phyloP scores from a whole-genome alignment of 2,329 filamentous ascomycete genomes.

The Plenodomus tracheiphilus region DNA sequence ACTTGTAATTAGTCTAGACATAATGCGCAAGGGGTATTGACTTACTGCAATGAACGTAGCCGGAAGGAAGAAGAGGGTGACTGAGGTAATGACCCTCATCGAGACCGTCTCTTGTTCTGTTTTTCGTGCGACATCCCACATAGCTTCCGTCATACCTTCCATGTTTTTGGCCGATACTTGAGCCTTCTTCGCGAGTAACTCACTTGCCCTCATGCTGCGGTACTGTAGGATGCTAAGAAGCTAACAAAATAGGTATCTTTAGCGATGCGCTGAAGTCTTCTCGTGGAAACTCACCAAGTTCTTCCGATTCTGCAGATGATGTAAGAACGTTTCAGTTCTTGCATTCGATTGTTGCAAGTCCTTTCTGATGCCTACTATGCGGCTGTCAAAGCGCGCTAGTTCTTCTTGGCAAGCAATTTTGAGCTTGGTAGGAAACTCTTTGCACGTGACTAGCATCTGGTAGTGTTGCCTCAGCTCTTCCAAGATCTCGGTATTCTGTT shows the following conservation, averaged over 20 bases:
- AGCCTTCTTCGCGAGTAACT: conserved; percentile 15
- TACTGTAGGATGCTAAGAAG: conserved; percentile 44
- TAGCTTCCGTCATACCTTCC: conserved; percentile 28
- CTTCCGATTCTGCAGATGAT: conserved; percentile 20
- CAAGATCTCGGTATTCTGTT: conserved; percentile 39
- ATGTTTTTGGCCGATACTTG: conserved; percentile 31
- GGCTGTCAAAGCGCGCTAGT: conserved; percentile 14
- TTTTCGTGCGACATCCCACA: conserved; percentile 41
- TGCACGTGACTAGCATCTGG: conserved; percentile 1
- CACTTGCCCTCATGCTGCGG: conserved; percentile 37
- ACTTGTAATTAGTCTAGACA: not conserved
- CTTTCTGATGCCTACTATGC: conserved; percentile 11
- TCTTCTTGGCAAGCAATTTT: conserved; percentile 5
- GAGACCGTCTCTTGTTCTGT: conserved; percentile 47
- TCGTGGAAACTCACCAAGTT: conserved; percentile 16
- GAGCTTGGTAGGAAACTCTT: conserved; percentile 7
- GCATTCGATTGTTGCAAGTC: conserved; percentile 17
- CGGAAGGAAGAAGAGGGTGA: conserved; percentile 50
- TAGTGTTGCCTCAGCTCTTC: conserved; percentile 21
- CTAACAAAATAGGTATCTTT: conserved; percentile 1
- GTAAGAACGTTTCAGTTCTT: conserved; percentile 16
- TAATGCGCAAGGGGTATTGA: not conserved
- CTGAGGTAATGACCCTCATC: conserved; percentile 49
- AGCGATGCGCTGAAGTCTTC: too few relatives aligned
- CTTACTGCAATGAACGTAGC: conserved; percentile 50